Conservation (phyloP, 139 green algal species). For the Picochlorum costavermella region DNA sequence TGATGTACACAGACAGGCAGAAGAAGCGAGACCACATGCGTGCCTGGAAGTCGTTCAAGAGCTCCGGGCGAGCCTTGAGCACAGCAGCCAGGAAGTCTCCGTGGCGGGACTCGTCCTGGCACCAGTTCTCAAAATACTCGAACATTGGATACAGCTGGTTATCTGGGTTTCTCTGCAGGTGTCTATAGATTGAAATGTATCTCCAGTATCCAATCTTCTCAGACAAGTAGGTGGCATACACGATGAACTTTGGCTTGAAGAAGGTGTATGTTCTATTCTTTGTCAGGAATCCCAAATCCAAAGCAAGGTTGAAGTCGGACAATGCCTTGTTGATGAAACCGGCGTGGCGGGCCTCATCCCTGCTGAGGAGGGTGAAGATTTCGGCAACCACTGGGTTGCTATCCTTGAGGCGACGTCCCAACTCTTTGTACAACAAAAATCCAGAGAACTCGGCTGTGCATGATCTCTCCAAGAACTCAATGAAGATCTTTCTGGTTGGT, state of each 20-base stretch:
- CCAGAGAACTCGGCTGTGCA: constrained; percentile 99
- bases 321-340: constrained; percentile 99
- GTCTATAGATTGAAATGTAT: constrained; percentile 92
- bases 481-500: constrained; percentile 87
- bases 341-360: constrained; percentile 96
- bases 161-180: constrained; percentile 91
- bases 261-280: constrained; percentile 92
- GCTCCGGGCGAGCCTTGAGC: constrained; percentile 81
- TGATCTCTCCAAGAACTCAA: constrained; percentile 99
- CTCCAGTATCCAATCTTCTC: constrained; percentile 99
- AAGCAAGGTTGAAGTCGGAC: constrained; percentile 86
- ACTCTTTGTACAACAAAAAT: constrained; percentile 99
- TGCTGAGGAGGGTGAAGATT: constrained; percentile 97
- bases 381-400: constrained; percentile 84
- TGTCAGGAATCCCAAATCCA: constrained; percentile 98
- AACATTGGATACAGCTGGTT: constrained; percentile 98
- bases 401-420: constrained; percentile 92
- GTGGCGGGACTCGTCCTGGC: constrained; percentile 89
- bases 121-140: constrained; percentile 99
- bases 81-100: constrained; percentile 92
- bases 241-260: constrained; percentile 99
- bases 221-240: constrained; percentile 97
- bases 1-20: constrained; percentile 98
- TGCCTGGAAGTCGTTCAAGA: constrained; percentile 60
- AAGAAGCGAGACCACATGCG: constrained; percentile 97